Evolutionary conservation across 257 asterid species (phyloP), one percentile per base, ranked within the genome.

Genomic region (Jaltomata sinuosa): DNA sequence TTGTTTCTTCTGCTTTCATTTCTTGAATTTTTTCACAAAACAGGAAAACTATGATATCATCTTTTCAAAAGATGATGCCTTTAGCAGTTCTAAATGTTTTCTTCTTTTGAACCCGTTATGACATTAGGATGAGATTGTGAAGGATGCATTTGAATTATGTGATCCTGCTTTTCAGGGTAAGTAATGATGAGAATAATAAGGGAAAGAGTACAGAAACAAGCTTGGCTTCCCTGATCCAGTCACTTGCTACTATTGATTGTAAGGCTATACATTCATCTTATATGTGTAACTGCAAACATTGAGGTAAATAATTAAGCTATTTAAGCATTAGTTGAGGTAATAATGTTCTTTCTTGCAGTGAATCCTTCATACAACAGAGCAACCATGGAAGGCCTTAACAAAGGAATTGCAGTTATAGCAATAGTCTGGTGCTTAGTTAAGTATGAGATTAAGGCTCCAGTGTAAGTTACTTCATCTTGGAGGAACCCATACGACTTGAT

Each of bases 301-400:
- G n/a, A n/a, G n/a, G n/a, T n/a, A n/a, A n/a, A n/a, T n/a, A n/a
- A n/a, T n/a, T n/a, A n/a, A n/a, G n/a, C n/a, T n/a, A n/a, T n/a
- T n/a, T n/a, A n/a, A n/a, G n/a, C n/a, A n/a, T 69, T 61, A 61
- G 36, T 32, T 67, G 76, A 67, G 15, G 76, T 67, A 67, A n/a
- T n/a, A n/a, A 67, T 31, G 27, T 67, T 11, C 6, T 76, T 85
- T 57, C 83, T 89, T 12, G 50, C 68, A 96, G 99, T 91, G 89
- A 91, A 89, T 85, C 85, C 91, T 76, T 84, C 97, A 16, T 91
- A 94, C 90, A 88, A 87, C 90, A 89, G 89, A 79, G 90, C 86
- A 77, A 85, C 89, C 16, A 65, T 93, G 74, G 97, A 93, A 88
- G 99, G 98, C 81, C 91, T 90, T 32, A 96, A 96, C 89, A 92